Conservation (phyloP, 2,329 filamentous ascomycete species). For the Tolypocladium amazonense region DNA sequence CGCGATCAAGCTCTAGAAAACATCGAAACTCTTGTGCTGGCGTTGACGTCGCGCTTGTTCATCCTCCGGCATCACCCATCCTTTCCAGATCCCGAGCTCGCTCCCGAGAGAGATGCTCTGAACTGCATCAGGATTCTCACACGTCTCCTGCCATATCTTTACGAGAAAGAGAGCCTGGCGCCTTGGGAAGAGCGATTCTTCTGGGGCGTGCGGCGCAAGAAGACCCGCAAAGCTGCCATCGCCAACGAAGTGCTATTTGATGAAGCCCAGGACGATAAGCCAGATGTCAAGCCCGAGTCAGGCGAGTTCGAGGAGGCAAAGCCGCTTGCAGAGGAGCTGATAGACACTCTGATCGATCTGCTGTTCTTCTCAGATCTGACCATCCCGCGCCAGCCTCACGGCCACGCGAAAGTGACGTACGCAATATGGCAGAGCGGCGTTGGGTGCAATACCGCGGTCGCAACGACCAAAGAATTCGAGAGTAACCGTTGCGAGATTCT, state of each 20-base stretch:
- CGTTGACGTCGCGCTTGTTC: conserved; percentile 72
- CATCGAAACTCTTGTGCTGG: conserved; percentile 78
- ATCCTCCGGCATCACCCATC: conserved; percentile 79
- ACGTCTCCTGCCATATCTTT: conserved; percentile 78
- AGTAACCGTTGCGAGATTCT: conserved; percentile 87
- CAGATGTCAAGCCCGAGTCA: conserved; percentile 31
- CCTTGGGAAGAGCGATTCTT: conserved; percentile 91
- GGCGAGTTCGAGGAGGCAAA: conserved; percentile 72
- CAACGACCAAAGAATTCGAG: conserved; percentile 84
- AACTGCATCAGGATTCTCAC: conserved; percentile 93
- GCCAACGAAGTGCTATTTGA: conserved; percentile 77
- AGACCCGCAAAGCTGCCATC: conserved; percentile 54
- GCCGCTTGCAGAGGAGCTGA: conserved; percentile 82
- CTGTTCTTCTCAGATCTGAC: conserved; percentile 90
- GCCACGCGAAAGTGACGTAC: conserved; percentile 74
- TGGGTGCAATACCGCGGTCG: conserved; percentile 81
- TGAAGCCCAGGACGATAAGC: conserved; percentile 49
- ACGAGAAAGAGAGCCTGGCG: conserved; percentile 75
- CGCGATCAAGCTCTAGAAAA: conserved; percentile 79
- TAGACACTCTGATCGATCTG: conserved; percentile 80
- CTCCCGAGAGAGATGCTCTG: conserved; percentile 77
- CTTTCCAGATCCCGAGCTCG: conserved; percentile 78
- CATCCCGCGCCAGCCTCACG: conserved; percentile 59
- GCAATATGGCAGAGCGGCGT: conserved; percentile 98
- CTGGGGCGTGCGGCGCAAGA: conserved; percentile 67